Percentiles rank a stretch among this genome's conserved stretches.
Evolutionary conservation across 164 flowering plant genomes (phyloP).

Genomic region (Dillenia turbinata): DNA sequence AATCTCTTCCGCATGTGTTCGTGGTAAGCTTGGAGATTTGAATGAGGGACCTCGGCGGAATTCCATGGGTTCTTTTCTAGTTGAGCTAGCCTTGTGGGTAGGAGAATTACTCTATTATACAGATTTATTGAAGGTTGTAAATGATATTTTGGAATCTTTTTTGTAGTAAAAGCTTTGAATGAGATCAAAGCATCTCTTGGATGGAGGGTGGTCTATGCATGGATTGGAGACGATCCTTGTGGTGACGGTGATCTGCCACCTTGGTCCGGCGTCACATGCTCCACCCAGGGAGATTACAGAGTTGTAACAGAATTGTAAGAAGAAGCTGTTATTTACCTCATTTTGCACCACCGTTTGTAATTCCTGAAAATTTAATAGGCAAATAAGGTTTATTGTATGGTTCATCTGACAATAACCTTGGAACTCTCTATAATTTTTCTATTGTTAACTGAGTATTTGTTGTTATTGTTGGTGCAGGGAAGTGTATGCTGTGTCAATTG

Average conservation of each 20-base stretch:
- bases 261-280: slow-evolving; percentile 95
- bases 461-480: slow-evolving; percentile 48
- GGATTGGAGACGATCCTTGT: slow-evolving; percentile 99
- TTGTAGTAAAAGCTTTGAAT: slow-evolving; percentile 83
- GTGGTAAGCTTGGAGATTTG: too few relatives aligned
- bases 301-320: slow-evolving; percentile 86
- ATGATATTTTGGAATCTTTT: slow-evolving; percentile 2
- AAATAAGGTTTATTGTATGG: background rate
- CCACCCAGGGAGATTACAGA: slow-evolving; percentile 76
- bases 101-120: background rate
- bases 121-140: background rate
- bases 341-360: too few relatives aligned
- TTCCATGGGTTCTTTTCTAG: too few relatives aligned
- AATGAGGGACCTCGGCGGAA: too few relatives aligned
- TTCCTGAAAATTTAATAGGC: too few relatives aligned
- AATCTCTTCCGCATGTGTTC: too few relatives aligned
- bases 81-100: too few relatives aligned
- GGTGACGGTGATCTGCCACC: slow-evolving; percentile 95
- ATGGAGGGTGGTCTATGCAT: slow-evolving; percentile 95
- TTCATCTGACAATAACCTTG: background rate
- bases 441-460: background rate
- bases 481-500: slow-evolving; percentile 97
- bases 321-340: background rate
- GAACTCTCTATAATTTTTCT: background rate
- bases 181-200: slow-evolving; percentile 95